Conservation (phyloP, 2,329 filamentous ascomycete genomes). For the Fusarium piperis region DNA sequence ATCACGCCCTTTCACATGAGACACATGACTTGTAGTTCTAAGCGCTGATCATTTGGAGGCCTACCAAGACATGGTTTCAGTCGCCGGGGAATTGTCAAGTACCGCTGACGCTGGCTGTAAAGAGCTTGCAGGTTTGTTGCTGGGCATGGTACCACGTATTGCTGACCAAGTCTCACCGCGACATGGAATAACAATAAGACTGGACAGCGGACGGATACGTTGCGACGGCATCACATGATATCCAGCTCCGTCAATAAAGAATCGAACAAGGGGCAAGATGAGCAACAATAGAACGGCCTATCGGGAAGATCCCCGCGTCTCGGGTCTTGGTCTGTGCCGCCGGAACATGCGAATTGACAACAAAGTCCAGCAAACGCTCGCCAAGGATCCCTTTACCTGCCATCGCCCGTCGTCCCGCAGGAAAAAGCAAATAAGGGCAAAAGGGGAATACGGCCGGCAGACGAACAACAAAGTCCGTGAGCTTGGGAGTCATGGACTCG, state of each 20-base stretch:
- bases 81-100: slow-evolving; percentile 11
- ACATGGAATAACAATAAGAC: slow-evolving; percentile 5
- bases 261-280: slow-evolving; percentile 23
- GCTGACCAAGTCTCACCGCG: slow-evolving; percentile 17
- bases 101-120: slow-evolving; percentile 20
- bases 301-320: slow-evolving; percentile 36
- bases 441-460: slow-evolving; percentile 10
- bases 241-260: slow-evolving; percentile 4
- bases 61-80: slow-evolving; percentile 32
- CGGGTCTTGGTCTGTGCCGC: slow-evolving; percentile 19
- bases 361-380: slow-evolving; percentile 6
- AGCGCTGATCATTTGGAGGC: not conserved
- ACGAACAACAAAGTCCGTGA: slow-evolving; percentile 23
- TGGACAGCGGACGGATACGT: slow-evolving; percentile 11
- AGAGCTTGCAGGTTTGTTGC: slow-evolving; percentile 25
- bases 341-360: slow-evolving; percentile 22
- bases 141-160: slow-evolving; percentile 19
- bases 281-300: slow-evolving; percentile 24
- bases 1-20: not conserved
- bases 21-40: slow-evolving; percentile 3
- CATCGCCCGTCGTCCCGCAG: slow-evolving; percentile 19
- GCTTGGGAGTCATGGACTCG: slow-evolving; percentile 10
- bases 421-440: slow-evolving; percentile 12
- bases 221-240: slow-evolving; percentile 26
- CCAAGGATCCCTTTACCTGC: slow-evolving; percentile 17